Base-by-base conservation (phyloP, 2,329 filamentous ascomycete genomes). In the Byssothecium circinans region DNA sequence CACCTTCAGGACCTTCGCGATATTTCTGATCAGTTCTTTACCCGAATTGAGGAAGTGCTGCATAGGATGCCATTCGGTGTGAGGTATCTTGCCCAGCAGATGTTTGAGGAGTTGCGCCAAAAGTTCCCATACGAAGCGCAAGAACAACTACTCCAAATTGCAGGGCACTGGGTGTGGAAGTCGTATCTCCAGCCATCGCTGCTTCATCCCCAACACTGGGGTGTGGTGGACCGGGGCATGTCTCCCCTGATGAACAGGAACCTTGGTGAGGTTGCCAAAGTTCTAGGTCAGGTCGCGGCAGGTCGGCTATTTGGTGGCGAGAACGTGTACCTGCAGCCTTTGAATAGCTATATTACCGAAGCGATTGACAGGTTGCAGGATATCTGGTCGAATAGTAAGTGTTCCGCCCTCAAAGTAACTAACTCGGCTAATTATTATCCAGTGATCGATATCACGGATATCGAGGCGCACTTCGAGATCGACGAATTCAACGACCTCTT, bases 401-500 rank as follows among this genome's bases (percentile, higher is more conserved):
- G 27, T 37, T 11, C 20, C 10, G 14, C 2, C 11, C 7, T 11
- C 19, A 2, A 14, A 37, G 42, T 25, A 15, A 1, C 12, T 15
- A 33, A 39, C 15, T 17, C 19, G 52, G 43, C 73, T 78, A 68
- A 79, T 61, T 30, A 30, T 44, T 43, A 19, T 37, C 32, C 53
- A 80, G 79, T 97, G 51, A 89, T 99, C 57, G 83, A 87, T 11
- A 88, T 97, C 11, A 85, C 88, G 12, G 87, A 94, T 61, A 89
- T 90, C 0, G 94, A 99, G 71, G 81, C 84, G 43, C 94, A 94
- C 19, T 99, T 97, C 66, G 91, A 97, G 70, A 96, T 99, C 68
- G 94, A 99, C 67, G 94, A 97, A 69, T 99, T 94, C 81, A 97
- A 96, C 68, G 94, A 99, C 65, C 81, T 99, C 6, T 97, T 97